Evolutionary conservation across 805 yeast genomes (phyloP), one percentile per base, ranked within the genome.

Genomic region (Clavispora vitiphila): DNA sequence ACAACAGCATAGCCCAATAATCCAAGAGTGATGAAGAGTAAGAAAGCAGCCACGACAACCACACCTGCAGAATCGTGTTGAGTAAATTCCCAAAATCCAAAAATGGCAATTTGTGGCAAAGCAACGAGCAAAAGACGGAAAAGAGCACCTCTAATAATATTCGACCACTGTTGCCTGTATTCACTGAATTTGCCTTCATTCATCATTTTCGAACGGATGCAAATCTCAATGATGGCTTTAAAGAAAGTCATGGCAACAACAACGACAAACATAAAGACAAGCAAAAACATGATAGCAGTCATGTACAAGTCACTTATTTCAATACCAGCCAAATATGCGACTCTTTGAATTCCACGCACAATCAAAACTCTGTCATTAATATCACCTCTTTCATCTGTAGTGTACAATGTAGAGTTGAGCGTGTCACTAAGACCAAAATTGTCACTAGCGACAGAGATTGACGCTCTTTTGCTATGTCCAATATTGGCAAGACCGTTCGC

Each of bases 301-400:
- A 90, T 71, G 63, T 89, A 93, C 43, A 93, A 63, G 57, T 80
- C 81, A 19, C 96, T 83, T 51, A 91, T 74, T 65, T 93, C 99
- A 51, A 93, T 90, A 16, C 77, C 77, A 9, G 96, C 86, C 53
- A 83, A 65, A 60, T 71, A 93, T 0, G 96, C 81, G 6, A 91
- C 96, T 67, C 99, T 81, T 62, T 88, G 87, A 46, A 93, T 83
- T 51, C 99, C 99, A 58, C 96, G 78, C 40, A 93, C 67, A 29
- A 91, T 81, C 54, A 93, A 71, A 34, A 88, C 87, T 55, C 83
- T 85, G 5, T 83, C 67, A 2, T 83, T 65, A 37, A 83, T 62
- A 31, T 74, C 67, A 3, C 75, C 60, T 48, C 77, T 77, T 61
- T 91, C 96, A 61, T 83, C 69, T 8, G 83, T 77, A n/a, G 88